Conservation (phyloP, 179 eudicot genomes). For the Patellifolia procumbens region DNA sequence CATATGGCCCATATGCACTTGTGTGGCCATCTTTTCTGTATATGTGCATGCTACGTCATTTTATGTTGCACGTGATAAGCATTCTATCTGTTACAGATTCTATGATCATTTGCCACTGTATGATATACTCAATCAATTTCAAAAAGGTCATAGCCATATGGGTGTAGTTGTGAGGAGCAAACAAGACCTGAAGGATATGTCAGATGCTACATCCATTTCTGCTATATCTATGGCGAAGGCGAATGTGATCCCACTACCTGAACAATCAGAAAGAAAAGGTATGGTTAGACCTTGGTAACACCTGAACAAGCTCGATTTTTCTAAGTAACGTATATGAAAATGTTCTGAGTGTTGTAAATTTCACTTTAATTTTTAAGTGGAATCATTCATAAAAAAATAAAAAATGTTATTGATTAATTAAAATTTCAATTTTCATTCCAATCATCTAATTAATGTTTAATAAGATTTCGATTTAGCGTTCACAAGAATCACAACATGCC, state of each 20-base stretch:
- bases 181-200: slow-evolving; percentile 18
- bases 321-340: too few species aligned
- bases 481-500: not conserved
- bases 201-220: slow-evolving; percentile 27
- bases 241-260: slow-evolving; percentile 17
- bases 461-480: too few species aligned
- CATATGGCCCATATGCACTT: not conserved
- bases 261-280: slow-evolving; percentile 32
- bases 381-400: too few species aligned
- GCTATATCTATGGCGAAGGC: slow-evolving; percentile 18
- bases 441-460: too few species aligned
- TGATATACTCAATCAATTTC: slow-evolving; percentile 63
- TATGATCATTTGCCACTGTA: slow-evolving; percentile 60
- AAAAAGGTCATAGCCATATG: slow-evolving; percentile 81
- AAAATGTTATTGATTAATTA: too few species aligned
- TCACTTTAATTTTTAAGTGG: too few species aligned
- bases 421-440: too few species aligned
- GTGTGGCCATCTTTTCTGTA: not conserved
- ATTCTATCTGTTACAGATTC: slow-evolving; percentile 42
- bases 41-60: not conserved
- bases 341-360: too few species aligned
- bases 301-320: too few species aligned
- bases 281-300: not conserved
- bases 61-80: not conserved
- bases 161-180: slow-evolving; percentile 65